Conservation (phyloP, 129 eudicot species). For the Escallonia herrerae region DNA sequence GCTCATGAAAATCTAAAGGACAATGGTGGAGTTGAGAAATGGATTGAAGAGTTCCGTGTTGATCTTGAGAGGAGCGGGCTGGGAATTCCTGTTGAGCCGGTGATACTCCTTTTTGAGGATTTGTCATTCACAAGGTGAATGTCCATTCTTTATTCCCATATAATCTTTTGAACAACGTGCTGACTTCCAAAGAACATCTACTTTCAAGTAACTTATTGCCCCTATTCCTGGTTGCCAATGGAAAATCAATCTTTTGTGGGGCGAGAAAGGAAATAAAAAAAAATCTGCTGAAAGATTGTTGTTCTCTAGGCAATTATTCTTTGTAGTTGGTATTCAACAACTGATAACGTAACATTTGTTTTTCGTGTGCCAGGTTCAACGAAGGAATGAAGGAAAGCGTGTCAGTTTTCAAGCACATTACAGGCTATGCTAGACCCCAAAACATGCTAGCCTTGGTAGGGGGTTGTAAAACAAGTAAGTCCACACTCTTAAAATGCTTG, state of each 20-base stretch:
- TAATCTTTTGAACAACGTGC: not conserved
- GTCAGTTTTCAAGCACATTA: constrained; percentile 13
- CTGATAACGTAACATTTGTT: too few species aligned
- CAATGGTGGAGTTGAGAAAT: constrained; percentile 10
- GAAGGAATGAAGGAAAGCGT: constrained; percentile 4
- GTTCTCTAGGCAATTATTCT: too few species aligned
- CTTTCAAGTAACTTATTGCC: too few species aligned
- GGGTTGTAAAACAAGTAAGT: constrained; percentile 7
- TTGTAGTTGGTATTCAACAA: too few species aligned
- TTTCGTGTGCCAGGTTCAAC: constrained; percentile 7
- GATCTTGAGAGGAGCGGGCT: constrained; percentile 9
- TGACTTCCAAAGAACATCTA: too few species aligned
- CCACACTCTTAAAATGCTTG: constrained; percentile 13
- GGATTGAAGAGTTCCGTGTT: constrained; percentile 8
- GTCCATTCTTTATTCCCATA: not conserved
- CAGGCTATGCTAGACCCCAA: constrained; percentile 16
- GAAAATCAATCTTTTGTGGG: too few species aligned
- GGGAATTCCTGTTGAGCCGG: constrained; percentile 15
- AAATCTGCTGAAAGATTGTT: too few species aligned
- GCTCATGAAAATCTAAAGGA: not conserved
- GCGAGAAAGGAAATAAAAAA: too few species aligned
- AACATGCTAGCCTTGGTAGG: constrained; percentile 15
- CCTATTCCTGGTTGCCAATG: too few species aligned
- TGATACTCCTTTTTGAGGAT: constrained; percentile 13
- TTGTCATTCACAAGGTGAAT: constrained; percentile 13